phyloP scores from a whole-genome alignment of 1,284 basidiomycete genomes.

The Trametes polyzona region DNA sequence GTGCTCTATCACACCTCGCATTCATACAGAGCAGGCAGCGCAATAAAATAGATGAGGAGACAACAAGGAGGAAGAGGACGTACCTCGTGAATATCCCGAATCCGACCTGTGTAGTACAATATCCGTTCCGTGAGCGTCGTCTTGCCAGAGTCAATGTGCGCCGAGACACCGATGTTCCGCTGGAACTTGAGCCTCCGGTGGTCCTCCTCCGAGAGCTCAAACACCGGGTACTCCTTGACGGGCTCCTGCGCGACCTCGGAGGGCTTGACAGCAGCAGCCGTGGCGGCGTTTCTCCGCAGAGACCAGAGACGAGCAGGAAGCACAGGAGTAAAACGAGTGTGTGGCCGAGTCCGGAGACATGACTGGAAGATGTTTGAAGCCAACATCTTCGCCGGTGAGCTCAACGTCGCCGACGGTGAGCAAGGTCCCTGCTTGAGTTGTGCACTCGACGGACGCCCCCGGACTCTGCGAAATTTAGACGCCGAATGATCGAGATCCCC shows the following conservation, averaged over 20 bases:
- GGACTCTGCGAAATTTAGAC: conserved; percentile 7
- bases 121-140: conserved; percentile 99
- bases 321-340: conserved; percentile 5
- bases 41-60: background rate
- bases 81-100: conserved; percentile 97
- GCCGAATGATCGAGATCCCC: conserved; percentile 5
- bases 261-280: conserved; percentile 31
- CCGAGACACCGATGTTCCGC: conserved; percentile 85
- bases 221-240: conserved; percentile 35
- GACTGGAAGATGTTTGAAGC: conserved; percentile 23
- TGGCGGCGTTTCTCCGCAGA: conserved; percentile 25
- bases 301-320: conserved; percentile 17
- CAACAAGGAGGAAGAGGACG: conserved; percentile 18
- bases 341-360: conserved; percentile 26
- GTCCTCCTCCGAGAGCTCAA: conserved; percentile 62
- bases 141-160: conserved; percentile 97
- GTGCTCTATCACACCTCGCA: too few relatives aligned
- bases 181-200: conserved; percentile 61
- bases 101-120: conserved; percentile 95
- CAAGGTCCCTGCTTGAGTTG: conserved; percentile 2
- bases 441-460: background rate
- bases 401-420: conserved; percentile 23
- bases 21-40: too few relatives aligned
- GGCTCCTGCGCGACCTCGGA: conserved; percentile 15
- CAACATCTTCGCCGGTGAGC: conserved; percentile 22